Evolutionary conservation across 2,329 filamentous ascomycete species (phyloP), one percentile per base, ranked within the genome.

Genomic region (Emericellopsis cladophorae): DNA sequence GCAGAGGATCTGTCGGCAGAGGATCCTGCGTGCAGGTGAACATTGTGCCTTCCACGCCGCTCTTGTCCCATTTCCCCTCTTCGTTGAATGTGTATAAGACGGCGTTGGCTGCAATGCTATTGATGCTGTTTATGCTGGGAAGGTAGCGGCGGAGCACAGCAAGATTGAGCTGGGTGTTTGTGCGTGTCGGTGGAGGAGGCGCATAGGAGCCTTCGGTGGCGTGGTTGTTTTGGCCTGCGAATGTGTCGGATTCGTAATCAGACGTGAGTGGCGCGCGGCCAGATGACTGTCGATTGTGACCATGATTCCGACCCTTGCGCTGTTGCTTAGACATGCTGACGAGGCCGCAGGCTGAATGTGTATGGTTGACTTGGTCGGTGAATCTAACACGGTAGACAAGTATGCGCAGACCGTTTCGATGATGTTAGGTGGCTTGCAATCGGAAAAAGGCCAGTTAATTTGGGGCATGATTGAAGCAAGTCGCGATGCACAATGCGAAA

Each of bases 131-230:
- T 48, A 95, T 77, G 43, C 76, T 72, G 26, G 87, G 84, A 44
- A 86, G 76, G 64, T 95, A 85, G 49, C 87, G 84, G 44, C 75
- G 79, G 31, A 96, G 72, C 32, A 95, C 90, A 38, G 77, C 71
- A 48, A 94, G 72, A 66, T 96, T 96, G 54, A 96, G 79, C 49
- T 93, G 82, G 42, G 82, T 84, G 59, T 89, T 92, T 46, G 81
- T 81, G 48, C 84, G 80, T 58, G 67, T 75, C 40, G 62, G 69
- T 54, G 63, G 72, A 31, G 58, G 65, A 49, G 53, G 44, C 24
- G 35, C 44, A 35, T 44, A 39, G 26, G 26, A 29, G 9, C 26
- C 26, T 29, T 39, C 64, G 45, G 55, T 64, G 42, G 48, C 55
- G 7, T 3, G 9, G 7, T 12, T 29, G 45, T 51, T 60, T 44